These are phyloP conservation scores for Globisporangium polare DNA, from an alignment of 352 stramenopile species.

Conservation along the genomic window DNA sequence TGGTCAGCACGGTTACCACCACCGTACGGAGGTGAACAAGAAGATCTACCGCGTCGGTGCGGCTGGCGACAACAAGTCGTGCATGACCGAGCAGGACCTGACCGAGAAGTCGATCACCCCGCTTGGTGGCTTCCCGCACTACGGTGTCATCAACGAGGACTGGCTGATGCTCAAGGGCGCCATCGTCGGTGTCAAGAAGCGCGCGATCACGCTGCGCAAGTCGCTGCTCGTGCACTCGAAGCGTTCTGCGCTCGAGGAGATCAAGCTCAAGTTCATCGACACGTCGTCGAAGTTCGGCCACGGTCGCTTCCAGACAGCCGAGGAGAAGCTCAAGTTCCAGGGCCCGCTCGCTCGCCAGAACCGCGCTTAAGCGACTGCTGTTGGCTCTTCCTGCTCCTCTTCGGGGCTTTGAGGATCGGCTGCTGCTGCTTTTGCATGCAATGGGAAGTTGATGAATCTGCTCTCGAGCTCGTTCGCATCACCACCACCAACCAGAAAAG, in stretches of 20 bases:
- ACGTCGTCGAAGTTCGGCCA: conserved; percentile 99
- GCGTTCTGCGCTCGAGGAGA: conserved; percentile 96
- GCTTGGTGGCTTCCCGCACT: conserved; percentile 99
- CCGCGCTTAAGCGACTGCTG: conserved; percentile 64
- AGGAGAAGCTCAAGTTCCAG: conserved; percentile 99
- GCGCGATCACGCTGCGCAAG: conserved; percentile 98
- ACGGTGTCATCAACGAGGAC: conserved; percentile 99
- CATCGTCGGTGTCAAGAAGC: conserved; percentile 98
- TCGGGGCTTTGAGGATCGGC: conserved; percentile 8
- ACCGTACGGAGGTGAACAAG: conserved; percentile 99
- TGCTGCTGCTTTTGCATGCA: neutral
- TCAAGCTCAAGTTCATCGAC: conserved; percentile 95
- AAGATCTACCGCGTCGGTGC: conserved; percentile 99
- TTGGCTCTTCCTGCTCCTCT: conserved; percentile 16
- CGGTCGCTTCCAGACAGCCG: conserved; percentile 99
- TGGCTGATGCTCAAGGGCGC: conserved; percentile 99
- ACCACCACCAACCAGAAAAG: conserved; percentile 6
- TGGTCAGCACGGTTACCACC: conserved; percentile 99
- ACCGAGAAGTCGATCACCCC: conserved; percentile 99
- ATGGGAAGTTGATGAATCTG: conserved; percentile 3
- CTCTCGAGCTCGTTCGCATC: neutral
- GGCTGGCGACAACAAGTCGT: conserved; percentile 91
- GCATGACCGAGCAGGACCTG: conserved; percentile 98
- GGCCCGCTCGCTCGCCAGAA: conserved; percentile 93
- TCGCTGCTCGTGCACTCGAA: conserved; percentile 97